A percentile compares a stretch with the other conserved stretches of the same genome.
Conservation (phyloP, 306 rosid species). For the Cajanus cajan region DNA sequence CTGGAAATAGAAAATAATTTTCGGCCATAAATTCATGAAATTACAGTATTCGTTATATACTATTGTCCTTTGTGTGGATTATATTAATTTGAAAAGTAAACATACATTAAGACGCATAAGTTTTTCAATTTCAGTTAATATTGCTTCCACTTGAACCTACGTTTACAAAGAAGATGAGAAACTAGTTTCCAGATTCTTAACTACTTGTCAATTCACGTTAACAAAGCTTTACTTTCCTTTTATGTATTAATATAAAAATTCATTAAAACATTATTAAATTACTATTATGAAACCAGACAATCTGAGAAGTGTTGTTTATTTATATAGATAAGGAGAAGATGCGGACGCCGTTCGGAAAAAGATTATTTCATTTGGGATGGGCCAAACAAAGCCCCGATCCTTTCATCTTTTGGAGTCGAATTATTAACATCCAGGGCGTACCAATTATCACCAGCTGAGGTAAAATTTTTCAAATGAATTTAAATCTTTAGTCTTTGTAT, state of each 20-base stretch:
- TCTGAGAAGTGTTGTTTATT: neutral
- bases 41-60: no score
- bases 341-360: neutral
- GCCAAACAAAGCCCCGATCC: neutral
- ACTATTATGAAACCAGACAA: neutral
- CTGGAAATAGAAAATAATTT: no score
- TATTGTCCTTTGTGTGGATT: no score
- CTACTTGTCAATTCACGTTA: no score
- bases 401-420: neutral
- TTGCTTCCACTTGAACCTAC: no score
- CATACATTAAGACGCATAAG: no score
- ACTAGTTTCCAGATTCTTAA: no score
- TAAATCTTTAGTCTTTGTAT: neutral
- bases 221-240: no score
- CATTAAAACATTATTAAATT: neutral
- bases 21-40: no score
- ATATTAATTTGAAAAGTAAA: no score
- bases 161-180: no score
- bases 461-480: neutral
- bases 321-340: neutral
- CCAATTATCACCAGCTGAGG: neutral
- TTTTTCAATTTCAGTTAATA: no score
- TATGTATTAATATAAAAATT: neutral
- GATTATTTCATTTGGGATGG: neutral
- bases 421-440: neutral